Evolutionary conservation across 1,139 yeast genomes (phyloP).

Genomic region (Lodderomyces elongisporus): DNA sequence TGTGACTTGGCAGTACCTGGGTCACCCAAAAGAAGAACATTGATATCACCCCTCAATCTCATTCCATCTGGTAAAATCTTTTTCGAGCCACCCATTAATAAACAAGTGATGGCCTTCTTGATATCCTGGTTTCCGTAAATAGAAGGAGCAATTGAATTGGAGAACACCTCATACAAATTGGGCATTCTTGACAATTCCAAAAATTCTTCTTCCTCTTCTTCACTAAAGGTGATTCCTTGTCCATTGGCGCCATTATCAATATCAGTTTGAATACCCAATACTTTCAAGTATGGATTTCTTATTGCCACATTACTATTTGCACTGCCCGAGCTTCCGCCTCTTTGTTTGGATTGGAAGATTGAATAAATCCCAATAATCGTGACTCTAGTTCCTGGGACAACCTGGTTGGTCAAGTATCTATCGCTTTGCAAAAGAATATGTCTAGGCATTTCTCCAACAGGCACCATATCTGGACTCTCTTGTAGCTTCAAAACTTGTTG

Average conservation of each 20-base stretch:
- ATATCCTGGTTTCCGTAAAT: slow-evolving; percentile 92
- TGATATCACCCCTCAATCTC: slow-evolving; percentile 95
- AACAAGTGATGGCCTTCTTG: slow-evolving; percentile 87
- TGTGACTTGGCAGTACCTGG: slow-evolving; percentile 99
- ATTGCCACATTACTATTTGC: slow-evolving; percentile 59
- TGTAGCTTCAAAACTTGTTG: slow-evolving; percentile 92
- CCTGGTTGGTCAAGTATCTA: slow-evolving; percentile 81
- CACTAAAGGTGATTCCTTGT: slow-evolving; percentile 68
- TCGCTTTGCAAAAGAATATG: slow-evolving; percentile 86
- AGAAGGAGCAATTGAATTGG: slow-evolving; percentile 94
- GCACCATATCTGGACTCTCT: slow-evolving; percentile 96
- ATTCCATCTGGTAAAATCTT: slow-evolving; percentile 91
- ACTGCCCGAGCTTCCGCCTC: slow-evolving; percentile 24
- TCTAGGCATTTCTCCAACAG: slow-evolving; percentile 98
- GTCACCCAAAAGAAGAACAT: slow-evolving; percentile 88
- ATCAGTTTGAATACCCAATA: slow-evolving; percentile 82
- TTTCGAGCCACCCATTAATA: slow-evolving; percentile 91
- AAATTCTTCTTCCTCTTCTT: slow-evolving; percentile 92
- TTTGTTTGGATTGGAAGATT: slow-evolving; percentile 62
- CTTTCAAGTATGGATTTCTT: slow-evolving; percentile 85
- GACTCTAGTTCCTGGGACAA: slow-evolving; percentile 93
- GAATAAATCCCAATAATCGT: slow-evolving; percentile 90
- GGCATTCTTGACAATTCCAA: slow-evolving; percentile 76
- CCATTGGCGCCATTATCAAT: slow-evolving; percentile 64
- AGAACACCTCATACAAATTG: slow-evolving; percentile 73